These are phyloP conservation scores for Litsea cubeba DNA, from an alignment of 164 flowering plant genomes.

Conservation along the genomic window DNA sequence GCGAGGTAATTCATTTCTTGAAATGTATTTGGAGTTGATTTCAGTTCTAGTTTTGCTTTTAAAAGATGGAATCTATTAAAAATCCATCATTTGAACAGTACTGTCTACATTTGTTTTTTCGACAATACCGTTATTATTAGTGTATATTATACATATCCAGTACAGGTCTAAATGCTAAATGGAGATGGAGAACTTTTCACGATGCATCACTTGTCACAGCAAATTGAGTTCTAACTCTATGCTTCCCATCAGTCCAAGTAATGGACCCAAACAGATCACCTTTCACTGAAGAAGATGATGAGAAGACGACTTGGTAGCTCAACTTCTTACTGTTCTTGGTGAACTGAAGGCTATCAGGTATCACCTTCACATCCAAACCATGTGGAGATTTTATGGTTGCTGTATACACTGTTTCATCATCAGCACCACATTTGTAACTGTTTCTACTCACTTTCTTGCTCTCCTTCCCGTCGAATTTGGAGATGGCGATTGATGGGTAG, in stretches of 20 bases:
- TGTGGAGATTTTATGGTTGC: slow-evolving; percentile 36
- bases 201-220: slow-evolving; percentile 18
- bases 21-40: too few species aligned
- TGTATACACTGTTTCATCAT: slow-evolving; percentile 36
- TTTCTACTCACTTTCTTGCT: slow-evolving; percentile 51
- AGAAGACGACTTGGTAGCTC: slow-evolving; percentile 52
- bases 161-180: too few species aligned
- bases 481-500: slow-evolving; percentile 73
- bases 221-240: slow-evolving; percentile 24
- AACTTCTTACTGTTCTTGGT: slow-evolving; percentile 30
- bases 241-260: slow-evolving; percentile 30
- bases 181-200: not conserved
- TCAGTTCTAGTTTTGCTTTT: too few species aligned
- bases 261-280: slow-evolving; percentile 26
- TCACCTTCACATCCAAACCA: slow-evolving; percentile 42
- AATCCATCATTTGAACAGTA: too few species aligned
- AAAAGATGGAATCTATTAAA: too few species aligned
- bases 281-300: slow-evolving; percentile 14
- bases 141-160: too few species aligned
- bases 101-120: too few species aligned
- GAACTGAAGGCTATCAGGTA: slow-evolving; percentile 50
- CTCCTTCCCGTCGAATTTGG: slow-evolving; percentile 26
- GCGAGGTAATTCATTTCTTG: too few species aligned
- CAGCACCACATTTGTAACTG: slow-evolving; percentile 56
- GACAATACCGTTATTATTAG: too few species aligned